Conservation (phyloP, 805 yeast species). For the Ogataea philodendri region DNA sequence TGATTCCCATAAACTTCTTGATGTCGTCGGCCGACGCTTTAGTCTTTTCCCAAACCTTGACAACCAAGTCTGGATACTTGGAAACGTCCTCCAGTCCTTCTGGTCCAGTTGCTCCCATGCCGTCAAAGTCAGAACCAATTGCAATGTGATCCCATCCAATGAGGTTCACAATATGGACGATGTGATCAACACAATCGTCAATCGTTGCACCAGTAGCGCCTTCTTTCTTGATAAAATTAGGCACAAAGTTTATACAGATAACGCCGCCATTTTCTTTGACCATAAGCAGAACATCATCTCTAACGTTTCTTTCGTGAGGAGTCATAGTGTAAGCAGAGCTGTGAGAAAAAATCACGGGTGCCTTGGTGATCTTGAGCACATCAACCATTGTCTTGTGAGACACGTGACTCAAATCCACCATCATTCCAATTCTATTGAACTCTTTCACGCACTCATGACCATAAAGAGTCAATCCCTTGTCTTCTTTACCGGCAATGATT, state of each 20-base stretch:
- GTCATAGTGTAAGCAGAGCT: conserved; percentile 43
- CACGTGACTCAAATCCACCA: conserved; percentile 52
- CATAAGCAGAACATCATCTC: conserved; percentile 43
- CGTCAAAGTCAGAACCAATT: conserved; percentile 53
- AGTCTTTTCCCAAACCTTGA: conserved; percentile 31
- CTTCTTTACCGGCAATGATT: conserved; percentile 44
- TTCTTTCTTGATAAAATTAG: conserved; percentile 36
- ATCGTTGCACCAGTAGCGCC: conserved; percentile 34
- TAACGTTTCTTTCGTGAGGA: conserved; percentile 45
- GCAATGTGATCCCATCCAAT: conserved; percentile 56
- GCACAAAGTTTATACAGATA: conserved; percentile 47
- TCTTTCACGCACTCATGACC: conserved; percentile 45
- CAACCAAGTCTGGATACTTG: conserved; percentile 51
- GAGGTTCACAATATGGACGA: conserved; percentile 40
- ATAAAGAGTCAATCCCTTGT: conserved; percentile 42
- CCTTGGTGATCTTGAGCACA: conserved; percentile 37
- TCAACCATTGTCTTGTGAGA: conserved; percentile 48
- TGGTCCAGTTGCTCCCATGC: conserved; percentile 44
- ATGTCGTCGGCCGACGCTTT: conserved; percentile 46
- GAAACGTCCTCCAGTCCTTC: conserved; percentile 51
- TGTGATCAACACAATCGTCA: conserved; percentile 48
- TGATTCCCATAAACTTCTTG: conserved; percentile 42
- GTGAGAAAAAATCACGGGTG: conserved; percentile 52
- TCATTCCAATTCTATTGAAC: conserved; percentile 54
- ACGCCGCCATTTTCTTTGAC: conserved; percentile 47